Conservation (phyloP, 2,329 filamentous ascomycete genomes). For the Colletotrichum agaves region DNA sequence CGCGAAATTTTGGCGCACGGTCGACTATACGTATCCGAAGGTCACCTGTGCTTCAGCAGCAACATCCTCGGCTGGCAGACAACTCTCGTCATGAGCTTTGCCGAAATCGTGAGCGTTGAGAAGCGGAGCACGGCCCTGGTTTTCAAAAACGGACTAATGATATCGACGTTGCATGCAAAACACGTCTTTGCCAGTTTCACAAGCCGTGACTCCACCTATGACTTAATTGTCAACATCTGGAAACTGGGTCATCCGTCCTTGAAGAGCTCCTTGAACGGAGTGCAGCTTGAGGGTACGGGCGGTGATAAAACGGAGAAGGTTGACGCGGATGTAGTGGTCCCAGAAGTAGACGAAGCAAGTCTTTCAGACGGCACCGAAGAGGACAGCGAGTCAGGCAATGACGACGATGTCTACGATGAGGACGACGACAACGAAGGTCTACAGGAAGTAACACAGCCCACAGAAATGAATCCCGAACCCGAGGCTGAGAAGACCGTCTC, state of each 20-base stretch:
- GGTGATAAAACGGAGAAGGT: slow-evolving; percentile 93
- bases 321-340: slow-evolving; percentile 53
- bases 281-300: slow-evolving; percentile 81
- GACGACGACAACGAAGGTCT: slow-evolving; percentile 79
- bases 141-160: slow-evolving; percentile 97
- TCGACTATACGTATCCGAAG: slow-evolving; percentile 94
- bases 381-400: slow-evolving; percentile 69
- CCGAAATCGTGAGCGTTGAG: slow-evolving; percentile 96
- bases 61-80: slow-evolving; percentile 99
- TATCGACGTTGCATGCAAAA: slow-evolving; percentile 93
- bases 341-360: slow-evolving; percentile 59
- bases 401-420: slow-evolving; percentile 81
- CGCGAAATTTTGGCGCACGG: slow-evolving; percentile 95
- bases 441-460: slow-evolving; percentile 48
- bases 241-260: slow-evolving; percentile 94
- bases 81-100: slow-evolving; percentile 96
- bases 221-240: slow-evolving; percentile 98
- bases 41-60: slow-evolving; percentile 97
- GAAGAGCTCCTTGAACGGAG: slow-evolving; percentile 90
- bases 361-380: slow-evolving; percentile 65
- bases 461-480: slow-evolving; percentile 58
- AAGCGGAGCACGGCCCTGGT: slow-evolving; percentile 95
- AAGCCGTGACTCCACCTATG: slow-evolving; percentile 94
- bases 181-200: slow-evolving; percentile 97
- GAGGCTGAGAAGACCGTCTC: slow-evolving; percentile 71